Evolutionary conservation across 2,329 filamentous ascomycete species (phyloP), one percentile per base, ranked within the genome.

Genomic region (Colletotrichum sp.): DNA sequence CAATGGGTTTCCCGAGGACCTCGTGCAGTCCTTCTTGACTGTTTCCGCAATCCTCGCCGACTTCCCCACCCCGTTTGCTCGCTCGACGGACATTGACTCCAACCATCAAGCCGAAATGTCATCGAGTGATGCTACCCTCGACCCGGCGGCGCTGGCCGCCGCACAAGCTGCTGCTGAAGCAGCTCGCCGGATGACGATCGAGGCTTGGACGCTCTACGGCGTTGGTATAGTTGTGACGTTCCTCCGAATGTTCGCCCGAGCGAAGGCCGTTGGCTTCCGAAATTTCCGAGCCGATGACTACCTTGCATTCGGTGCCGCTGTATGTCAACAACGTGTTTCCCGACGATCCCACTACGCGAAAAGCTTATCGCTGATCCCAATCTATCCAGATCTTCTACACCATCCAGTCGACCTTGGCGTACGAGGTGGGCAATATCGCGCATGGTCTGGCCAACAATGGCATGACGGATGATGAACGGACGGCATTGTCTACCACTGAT

Each of bases 401-500:
- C 2, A 81, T 88, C 5, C 88, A 92, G 80, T 75, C 89, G 2
- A 86, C 83, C 4, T 83, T 90, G 13, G 90, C 88, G 22, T 90
- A 90, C 76, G 85, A 84, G 27, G 87, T 90, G 19, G 88, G 88
- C 22, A 86, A 87, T 13, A 84, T 84, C 75, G 89, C 85, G 65
- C 82, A 85, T 61, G 90, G 90, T 0, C 83, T 92, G 4, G 89
- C 90, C 25, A 92, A 92, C 78, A 91, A 91, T 78, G 82, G 86
- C 71, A 92, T 93, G 89, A 89, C 90, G 4, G 83, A 88, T 16
- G 85, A 85, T 25, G 81, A 90, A 76, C 87, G 91, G 8, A 81
- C 79, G 6, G 81, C 84, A 0, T 82, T 93, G 15, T 83, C 84
- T 6, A 84, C 87, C 0, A 72, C 82, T 12, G 87, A 86, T 13